These are phyloP conservation scores for Neonectria sp. DNA, from an alignment of 2,329 filamentous ascomycete species.

Conservation along the genomic window DNA sequence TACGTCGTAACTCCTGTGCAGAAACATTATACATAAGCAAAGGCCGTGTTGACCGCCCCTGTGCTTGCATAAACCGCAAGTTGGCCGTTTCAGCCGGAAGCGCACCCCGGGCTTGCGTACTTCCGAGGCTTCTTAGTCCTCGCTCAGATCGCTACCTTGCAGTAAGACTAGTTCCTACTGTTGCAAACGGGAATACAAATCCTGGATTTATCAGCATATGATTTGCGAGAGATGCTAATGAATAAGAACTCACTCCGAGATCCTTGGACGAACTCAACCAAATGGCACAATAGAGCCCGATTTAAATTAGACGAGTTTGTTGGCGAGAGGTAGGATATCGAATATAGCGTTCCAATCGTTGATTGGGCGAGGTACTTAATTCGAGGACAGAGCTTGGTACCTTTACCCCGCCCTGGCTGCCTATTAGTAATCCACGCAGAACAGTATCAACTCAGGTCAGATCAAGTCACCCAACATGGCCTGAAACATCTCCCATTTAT, in stretches of 20 bases:
- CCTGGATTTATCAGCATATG: background rate
- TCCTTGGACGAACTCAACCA: slow-evolving; percentile 6
- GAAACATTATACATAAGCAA: slow-evolving; percentile 13
- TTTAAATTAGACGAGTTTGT: too few species aligned
- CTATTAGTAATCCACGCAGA: too few species aligned
- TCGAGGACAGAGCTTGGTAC: too few species aligned
- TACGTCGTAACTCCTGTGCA: background rate
- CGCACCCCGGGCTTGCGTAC: background rate
- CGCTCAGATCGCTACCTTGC: background rate
- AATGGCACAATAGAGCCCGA: too few species aligned
- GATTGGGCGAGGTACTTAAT: too few species aligned
- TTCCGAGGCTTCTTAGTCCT: slow-evolving; percentile 10
- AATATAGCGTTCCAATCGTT: too few species aligned
- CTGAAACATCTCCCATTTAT: too few species aligned
- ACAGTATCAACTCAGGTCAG: too few species aligned
- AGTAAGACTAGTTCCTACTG: background rate
- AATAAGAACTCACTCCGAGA: slow-evolving; percentile 6
- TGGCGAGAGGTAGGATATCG: too few species aligned
- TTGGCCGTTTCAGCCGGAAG: background rate
- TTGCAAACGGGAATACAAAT: slow-evolving; percentile 13
- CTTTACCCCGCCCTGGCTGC: too few species aligned
- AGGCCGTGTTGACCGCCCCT: background rate
- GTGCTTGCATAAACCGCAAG: slow-evolving; percentile 13
- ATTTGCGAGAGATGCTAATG: background rate
- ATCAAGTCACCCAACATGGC: too few species aligned